Conservation (phyloP, 2,329 filamentous ascomycete species). For the Monosporascus ibericus region DNA sequence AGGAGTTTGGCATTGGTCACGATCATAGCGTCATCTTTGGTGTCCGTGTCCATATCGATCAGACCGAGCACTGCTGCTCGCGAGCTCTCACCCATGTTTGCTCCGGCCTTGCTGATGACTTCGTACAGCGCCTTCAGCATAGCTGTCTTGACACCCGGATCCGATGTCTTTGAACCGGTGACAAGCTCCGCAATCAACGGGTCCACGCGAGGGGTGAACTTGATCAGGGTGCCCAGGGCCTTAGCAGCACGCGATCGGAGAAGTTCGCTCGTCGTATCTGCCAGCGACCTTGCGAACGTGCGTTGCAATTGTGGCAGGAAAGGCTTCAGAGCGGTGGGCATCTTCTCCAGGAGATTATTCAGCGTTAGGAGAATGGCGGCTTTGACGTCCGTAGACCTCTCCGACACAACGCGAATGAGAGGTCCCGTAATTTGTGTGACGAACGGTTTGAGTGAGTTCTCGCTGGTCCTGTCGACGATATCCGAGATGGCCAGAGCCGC, state of each 20-base stretch:
- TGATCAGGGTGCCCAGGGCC: conserved; percentile 90
- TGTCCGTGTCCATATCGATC: conserved; percentile 79
- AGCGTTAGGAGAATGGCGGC: conserved; percentile 88
- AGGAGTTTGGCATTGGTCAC: conserved; percentile 88
- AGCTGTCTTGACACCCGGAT: conserved; percentile 81
- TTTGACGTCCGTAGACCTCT: conserved; percentile 93
- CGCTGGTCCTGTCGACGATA: conserved; percentile 86
- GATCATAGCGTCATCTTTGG: conserved; percentile 69
- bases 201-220: conserved; percentile 89
- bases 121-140: conserved; percentile 98
- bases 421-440: conserved; percentile 97
- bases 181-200: conserved; percentile 89
- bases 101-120: conserved; percentile 89
- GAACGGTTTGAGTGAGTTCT: conserved; percentile 83
- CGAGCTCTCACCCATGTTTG: conserved; percentile 90
- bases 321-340: conserved; percentile 88
- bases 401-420: conserved; percentile 93
- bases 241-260: conserved; percentile 85
- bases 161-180: conserved; percentile 86
- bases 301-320: conserved; percentile 95
- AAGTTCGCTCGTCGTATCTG: conserved; percentile 85
- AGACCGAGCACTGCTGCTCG: conserved; percentile 78
- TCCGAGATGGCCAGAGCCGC: conserved; percentile 92
- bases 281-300: conserved; percentile 93
- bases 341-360: conserved; percentile 94